Percentiles rank a stretch among this genome's conserved stretches.
These are phyloP conservation scores for Oenanthe sinensis DNA, from an alignment of 129 eudicot genomes.

Conservation along the genomic window DNA sequence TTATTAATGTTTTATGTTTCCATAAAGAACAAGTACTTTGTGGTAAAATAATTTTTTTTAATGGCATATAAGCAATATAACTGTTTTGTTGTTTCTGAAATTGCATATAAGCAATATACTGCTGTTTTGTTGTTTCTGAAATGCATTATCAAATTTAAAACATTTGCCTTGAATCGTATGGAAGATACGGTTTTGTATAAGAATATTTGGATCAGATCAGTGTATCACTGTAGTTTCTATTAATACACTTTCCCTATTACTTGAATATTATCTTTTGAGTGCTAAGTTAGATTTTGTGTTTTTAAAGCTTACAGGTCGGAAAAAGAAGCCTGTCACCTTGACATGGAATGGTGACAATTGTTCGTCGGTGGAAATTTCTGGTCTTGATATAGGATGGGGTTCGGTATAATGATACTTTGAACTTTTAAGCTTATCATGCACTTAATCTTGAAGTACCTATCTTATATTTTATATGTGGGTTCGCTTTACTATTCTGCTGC, in stretches of 20 bases:
- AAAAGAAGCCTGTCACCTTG: constrained; percentile 54
- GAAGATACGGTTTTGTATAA: neutral
- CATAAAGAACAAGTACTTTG: neutral
- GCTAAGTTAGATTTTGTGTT: constrained; percentile 9
- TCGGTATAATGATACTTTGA: constrained; percentile 41
- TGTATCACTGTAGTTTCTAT: neutral
- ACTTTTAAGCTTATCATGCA: neutral
- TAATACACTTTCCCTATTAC: neutral
- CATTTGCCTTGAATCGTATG: neutral
- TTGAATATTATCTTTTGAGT: neutral
- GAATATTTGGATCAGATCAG: neutral
- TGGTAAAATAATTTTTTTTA: neutral
- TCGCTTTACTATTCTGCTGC: neutral
- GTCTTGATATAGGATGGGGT: constrained; percentile 96
- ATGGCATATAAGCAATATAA: neutral
- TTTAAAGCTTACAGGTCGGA: constrained; percentile 75
- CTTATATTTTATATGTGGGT: neutral
- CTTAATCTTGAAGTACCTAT: neutral
- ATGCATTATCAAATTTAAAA: neutral
- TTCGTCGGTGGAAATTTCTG: constrained; percentile 75
- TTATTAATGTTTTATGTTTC: neutral
- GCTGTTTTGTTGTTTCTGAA: neutral
- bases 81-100: neutral
- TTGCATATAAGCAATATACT: neutral
- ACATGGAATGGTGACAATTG: constrained; percentile 55